phyloP scores from a whole-genome alignment of 2,329 filamentous ascomycete species.

The Claviceps purpurea region DNA sequence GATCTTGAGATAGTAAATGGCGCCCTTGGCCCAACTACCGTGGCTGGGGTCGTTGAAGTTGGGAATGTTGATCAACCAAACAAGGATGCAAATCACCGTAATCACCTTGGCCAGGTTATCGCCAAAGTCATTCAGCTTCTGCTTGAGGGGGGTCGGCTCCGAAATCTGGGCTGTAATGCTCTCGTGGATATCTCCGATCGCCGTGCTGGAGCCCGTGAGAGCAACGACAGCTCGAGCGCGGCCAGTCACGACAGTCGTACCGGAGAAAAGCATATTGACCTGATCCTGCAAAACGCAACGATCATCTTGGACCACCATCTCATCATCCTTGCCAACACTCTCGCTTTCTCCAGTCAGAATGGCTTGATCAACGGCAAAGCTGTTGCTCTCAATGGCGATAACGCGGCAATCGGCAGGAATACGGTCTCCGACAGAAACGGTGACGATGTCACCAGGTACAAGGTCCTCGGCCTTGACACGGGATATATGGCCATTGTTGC shows the following conservation, averaged over 20 bases:
- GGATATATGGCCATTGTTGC: conserved; percentile 62
- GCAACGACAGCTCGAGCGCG: conserved; percentile 86
- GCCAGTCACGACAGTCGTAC: conserved; percentile 90
- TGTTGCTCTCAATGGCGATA: conserved; percentile 87
- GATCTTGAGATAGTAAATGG: conserved; percentile 99
- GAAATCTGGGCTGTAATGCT: conserved; percentile 98
- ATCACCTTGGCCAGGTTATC: conserved; percentile 96
- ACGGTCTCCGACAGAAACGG: conserved; percentile 78
- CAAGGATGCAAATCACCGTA: conserved; percentile 86
- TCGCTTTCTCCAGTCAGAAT: conserved; percentile 96
- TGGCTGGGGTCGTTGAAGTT: conserved; percentile 94
- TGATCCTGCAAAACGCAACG: conserved; percentile 95
- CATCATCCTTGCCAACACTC: conserved; percentile 77
- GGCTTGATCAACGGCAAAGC: conserved; percentile 91
- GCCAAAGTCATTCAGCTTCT: conserved; percentile 97
- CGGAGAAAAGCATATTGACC: conserved; percentile 95
- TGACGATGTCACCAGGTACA: conserved; percentile 86
- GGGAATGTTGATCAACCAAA: conserved; percentile 97
- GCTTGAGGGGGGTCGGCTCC: conserved; percentile 90
- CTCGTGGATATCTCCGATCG: conserved; percentile 97
- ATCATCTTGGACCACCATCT: conserved; percentile 53
- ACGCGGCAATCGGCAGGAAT: conserved; percentile 91
- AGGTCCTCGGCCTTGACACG: conserved; percentile 92
- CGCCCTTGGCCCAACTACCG: conserved; percentile 88
- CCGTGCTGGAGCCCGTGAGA: conserved; percentile 76